Evolutionary conservation across 495 filamentous ascomycete species (phyloP).

Genomic region (Annulohypoxylon maeteangense): DNA sequence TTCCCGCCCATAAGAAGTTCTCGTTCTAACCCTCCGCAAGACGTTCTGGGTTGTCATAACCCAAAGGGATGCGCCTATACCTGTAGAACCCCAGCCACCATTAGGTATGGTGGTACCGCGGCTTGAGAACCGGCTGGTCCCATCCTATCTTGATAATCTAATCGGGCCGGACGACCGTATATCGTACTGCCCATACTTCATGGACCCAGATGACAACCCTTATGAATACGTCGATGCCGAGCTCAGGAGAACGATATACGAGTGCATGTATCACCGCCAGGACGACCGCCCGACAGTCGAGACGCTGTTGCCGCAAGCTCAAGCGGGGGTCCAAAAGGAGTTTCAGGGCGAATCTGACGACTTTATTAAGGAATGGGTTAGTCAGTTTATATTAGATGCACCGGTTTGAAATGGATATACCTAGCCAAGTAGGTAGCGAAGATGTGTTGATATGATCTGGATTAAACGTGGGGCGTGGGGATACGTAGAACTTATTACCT

Average conservation of each 20-base stretch:
- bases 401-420: neutral
- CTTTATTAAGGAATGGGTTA: neutral
- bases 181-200: slow-evolving; percentile 28
- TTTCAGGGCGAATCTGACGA: slow-evolving; percentile 9
- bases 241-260: slow-evolving; percentile 17
- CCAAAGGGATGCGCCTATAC: neutral
- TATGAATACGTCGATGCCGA: slow-evolving; percentile 19
- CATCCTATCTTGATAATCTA: neutral
- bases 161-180: neutral
- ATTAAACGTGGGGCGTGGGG: neutral
- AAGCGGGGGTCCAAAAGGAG: neutral
- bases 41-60: slow-evolving; percentile 38
- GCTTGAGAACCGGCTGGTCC: neutral
- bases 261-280: slow-evolving; percentile 36
- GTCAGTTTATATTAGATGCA: neutral
- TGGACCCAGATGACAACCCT: neutral
- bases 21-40: slow-evolving; percentile 9
- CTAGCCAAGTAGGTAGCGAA: neutral
- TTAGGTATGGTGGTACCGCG: neutral
- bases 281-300: slow-evolving; percentile 21
- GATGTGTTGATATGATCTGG: neutral
- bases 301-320: slow-evolving; percentile 13
- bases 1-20: neutral
- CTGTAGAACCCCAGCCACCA: slow-evolving; percentile 27
- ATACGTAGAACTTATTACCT: too few relatives aligned